Percentiles rank a stretch among this genome's conserved stretches.
Evolutionary conservation across 1,284 basidiomycete species (phyloP).

Genomic region (Leccinum pachyderme): DNA sequence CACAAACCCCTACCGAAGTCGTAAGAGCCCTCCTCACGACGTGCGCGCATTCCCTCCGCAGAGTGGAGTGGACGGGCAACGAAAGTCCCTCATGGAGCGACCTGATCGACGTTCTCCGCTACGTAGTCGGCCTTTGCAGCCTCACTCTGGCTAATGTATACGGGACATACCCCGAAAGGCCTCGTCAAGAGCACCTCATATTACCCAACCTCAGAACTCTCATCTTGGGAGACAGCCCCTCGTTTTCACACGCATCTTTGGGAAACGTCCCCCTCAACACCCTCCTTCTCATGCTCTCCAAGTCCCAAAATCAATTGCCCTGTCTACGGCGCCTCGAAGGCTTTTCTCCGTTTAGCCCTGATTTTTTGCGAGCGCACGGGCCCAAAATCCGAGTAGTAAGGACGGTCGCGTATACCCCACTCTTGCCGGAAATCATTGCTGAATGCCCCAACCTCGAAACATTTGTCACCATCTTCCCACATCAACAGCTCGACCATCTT

Average conservation of each 20-base stretch:
- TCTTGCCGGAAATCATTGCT: constrained; percentile 36
- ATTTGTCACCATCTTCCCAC: constrained; percentile 37
- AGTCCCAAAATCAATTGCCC: constrained; percentile 36
- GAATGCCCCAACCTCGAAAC: constrained; percentile 40
- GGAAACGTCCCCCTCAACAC: constrained; percentile 39
- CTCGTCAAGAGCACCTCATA: constrained; percentile 26
- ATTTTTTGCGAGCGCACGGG: constrained; percentile 41
- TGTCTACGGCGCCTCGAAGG: constrained; percentile 40
- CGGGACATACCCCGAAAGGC: constrained; percentile 22
- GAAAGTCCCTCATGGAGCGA: constrained; percentile 31
- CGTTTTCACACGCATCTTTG: constrained; percentile 36
- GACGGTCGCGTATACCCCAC: constrained; percentile 33
- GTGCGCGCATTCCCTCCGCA: constrained; percentile 24
- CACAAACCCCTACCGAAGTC: constrained; percentile 24
- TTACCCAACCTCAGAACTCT: constrained; percentile 40
- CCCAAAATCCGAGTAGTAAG: constrained; percentile 39
- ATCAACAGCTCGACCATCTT: constrained; percentile 31
- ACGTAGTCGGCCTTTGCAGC: constrained; percentile 24
- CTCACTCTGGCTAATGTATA: constrained; percentile 38
- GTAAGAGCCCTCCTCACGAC: constrained; percentile 27
- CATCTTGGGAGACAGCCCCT: constrained; percentile 40
- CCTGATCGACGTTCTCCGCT: constrained; percentile 25
- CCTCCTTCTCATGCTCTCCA: constrained; percentile 37
- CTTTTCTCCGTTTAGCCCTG: constrained; percentile 39
- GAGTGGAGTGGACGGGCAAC: constrained; percentile 33